These are phyloP conservation scores for Gymnopilus junonius DNA, from an alignment of 768 basidiomycete genomes.

Conservation along the genomic window DNA sequence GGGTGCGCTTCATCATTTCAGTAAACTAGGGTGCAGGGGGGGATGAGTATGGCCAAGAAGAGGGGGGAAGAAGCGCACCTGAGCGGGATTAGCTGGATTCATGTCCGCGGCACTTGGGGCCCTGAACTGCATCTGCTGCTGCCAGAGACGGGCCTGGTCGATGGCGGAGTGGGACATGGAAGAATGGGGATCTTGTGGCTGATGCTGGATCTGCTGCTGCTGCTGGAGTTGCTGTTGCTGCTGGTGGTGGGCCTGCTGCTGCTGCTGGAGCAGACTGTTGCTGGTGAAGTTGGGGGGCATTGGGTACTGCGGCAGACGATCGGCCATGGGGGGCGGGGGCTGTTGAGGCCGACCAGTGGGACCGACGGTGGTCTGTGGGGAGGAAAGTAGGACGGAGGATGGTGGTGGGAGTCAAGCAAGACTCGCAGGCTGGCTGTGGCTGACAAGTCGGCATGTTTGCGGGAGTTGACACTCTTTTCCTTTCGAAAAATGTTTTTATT, in stretches of 20 bases:
- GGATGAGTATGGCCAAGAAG: constrained; percentile 14
- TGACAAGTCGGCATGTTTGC: constrained; percentile 50
- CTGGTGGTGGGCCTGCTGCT: constrained; percentile 46
- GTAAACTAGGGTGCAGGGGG: constrained; percentile 25
- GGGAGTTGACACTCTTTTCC: constrained; percentile 39
- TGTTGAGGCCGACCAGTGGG: constrained; percentile 8
- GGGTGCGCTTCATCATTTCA: constrained; percentile 31
- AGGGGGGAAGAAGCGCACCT: constrained; percentile 21
- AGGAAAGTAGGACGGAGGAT: constrained; percentile 38
- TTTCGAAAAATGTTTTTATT: constrained; percentile 18
- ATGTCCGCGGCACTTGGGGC: constrained; percentile 21
- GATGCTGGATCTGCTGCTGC: constrained; percentile 49
- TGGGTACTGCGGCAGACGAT: constrained; percentile 58
- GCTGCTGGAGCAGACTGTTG: constrained; percentile 41
- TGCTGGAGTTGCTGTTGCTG: constrained; percentile 49
- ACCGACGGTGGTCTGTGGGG: constrained; percentile 27
- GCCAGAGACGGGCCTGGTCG: constrained; percentile 62
- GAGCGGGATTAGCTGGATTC: constrained; percentile 16
- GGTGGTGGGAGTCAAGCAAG: constrained; percentile 63
- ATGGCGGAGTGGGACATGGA: constrained; percentile 45
- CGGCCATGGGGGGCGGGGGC: constrained; percentile 53
- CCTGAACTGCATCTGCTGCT: constrained; percentile 39
- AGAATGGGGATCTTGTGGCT: constrained; percentile 43
- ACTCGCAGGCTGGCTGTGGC: constrained; percentile 50
- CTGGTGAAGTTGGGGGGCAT: constrained; percentile 58